These are phyloP conservation scores for Zarea fungicola DNA, from an alignment of 2,329 filamentous ascomycete genomes.

Conservation along the genomic window DNA sequence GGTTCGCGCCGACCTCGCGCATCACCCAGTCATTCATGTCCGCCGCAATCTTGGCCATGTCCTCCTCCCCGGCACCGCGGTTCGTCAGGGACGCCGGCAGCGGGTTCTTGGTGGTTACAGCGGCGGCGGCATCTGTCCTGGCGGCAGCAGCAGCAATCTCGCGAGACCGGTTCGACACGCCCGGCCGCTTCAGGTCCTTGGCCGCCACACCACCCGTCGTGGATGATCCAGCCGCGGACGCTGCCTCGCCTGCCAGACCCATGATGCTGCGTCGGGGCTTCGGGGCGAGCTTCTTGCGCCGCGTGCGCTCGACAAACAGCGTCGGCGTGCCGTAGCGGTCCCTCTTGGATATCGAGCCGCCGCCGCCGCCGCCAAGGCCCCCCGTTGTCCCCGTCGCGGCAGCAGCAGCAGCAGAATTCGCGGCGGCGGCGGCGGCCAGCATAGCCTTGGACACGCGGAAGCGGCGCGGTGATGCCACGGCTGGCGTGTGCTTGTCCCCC, in stretches of 20 bases:
- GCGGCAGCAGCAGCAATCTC: slow-evolving; percentile 8
- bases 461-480: slow-evolving; percentile 37
- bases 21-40: slow-evolving; percentile 57
- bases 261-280: slow-evolving; percentile 19
- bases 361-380: too few species aligned
- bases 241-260: background rate
- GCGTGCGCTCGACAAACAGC: slow-evolving; percentile 51
- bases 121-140: background rate
- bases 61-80: slow-evolving; percentile 30
- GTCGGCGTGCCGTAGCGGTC: slow-evolving; percentile 35
- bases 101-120: slow-evolving; percentile 19
- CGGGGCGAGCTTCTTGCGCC: slow-evolving; percentile 28
- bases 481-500: slow-evolving; percentile 12
- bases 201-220: slow-evolving; percentile 18
- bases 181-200: slow-evolving; percentile 30
- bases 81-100: slow-evolving; percentile 30
- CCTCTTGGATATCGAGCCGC: slow-evolving; percentile 36
- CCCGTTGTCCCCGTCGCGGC: too few species aligned
- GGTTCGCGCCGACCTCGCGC: slow-evolving; percentile 50
- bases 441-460: slow-evolving; percentile 52
- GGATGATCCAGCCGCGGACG: slow-evolving; percentile 8
- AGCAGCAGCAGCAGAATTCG: slow-evolving; percentile 18
- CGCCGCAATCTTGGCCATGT: slow-evolving; percentile 46
- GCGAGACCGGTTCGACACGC: slow-evolving; percentile 23
- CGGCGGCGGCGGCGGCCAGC: slow-evolving; percentile 29